phyloP scores from a whole-genome alignment of 345 rosid genomes.

The Dipteronia sinensis region DNA sequence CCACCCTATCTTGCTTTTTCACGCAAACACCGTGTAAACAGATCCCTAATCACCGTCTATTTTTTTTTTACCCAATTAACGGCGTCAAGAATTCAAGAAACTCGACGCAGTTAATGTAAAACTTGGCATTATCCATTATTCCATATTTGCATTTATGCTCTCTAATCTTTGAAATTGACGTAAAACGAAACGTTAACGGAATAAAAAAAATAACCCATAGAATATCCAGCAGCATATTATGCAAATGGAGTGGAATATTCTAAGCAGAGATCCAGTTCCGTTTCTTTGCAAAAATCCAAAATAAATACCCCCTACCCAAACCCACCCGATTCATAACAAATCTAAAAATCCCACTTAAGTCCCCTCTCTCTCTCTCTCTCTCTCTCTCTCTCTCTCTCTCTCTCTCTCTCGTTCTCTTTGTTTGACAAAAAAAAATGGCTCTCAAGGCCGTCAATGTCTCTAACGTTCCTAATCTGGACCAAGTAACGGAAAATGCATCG shows the following conservation, averaged over 20 bases:
- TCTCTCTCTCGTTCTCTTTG: neutral
- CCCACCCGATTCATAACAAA: neutral
- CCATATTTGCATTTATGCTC: too few species aligned
- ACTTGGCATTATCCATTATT: too few species aligned
- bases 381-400: neutral
- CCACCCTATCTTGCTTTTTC: neutral
- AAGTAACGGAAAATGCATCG: constrained; percentile 58
- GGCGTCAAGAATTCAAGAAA: neutral
- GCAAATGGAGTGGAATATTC: constrained; percentile 29
- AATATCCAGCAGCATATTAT: constrained; percentile 27
- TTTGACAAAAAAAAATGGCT: constrained; percentile 44
- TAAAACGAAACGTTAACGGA: neutral
- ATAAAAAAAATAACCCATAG: neutral
- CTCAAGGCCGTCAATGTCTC: constrained; percentile 84
- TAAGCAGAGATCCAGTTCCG: constrained; percentile 7
- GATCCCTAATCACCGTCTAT: neutral
- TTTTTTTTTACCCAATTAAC: neutral
- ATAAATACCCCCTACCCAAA: constrained; percentile 20
- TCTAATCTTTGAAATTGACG: neutral
- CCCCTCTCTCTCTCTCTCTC: neutral
- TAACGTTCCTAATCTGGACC: constrained; percentile 77
- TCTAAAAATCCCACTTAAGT: neutral
- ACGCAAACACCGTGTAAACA: neutral
- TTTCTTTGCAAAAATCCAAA: neutral
- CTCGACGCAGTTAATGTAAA: neutral